These are phyloP conservation scores for Colletotrichum simmondsii DNA, from an alignment of 2,329 filamentous ascomycete species.

Conservation along the genomic window DNA sequence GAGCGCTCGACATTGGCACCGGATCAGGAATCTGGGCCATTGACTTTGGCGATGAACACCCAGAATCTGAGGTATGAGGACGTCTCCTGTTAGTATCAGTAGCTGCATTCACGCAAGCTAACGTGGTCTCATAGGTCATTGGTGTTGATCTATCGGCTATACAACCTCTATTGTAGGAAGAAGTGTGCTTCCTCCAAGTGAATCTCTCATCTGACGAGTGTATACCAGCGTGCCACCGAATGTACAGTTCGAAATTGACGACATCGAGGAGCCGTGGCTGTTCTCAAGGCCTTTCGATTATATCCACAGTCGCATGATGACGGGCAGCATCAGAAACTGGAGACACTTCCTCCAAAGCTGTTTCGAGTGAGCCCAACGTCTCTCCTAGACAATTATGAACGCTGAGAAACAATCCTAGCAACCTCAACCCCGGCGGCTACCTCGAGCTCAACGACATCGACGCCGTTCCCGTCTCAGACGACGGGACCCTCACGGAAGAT, in stretches of 20 bases:
- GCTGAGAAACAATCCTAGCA: background rate
- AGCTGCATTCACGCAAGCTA: conserved; percentile 45
- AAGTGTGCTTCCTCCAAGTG: background rate
- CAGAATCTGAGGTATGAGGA: background rate
- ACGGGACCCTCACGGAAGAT: background rate
- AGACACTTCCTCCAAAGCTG: conserved; percentile 35
- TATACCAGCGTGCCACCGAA: conserved; percentile 58
- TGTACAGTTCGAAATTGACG: conserved; percentile 55
- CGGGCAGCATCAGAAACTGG: conserved; percentile 34
- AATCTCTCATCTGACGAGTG: too few species aligned
- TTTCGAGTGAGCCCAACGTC: background rate
- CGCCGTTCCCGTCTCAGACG: conserved; percentile 41
- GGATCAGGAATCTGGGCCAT: conserved; percentile 59
- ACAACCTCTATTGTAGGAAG: conserved; percentile 43
- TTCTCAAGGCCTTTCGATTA: conserved; percentile 43
- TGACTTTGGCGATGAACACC: conserved; percentile 50
- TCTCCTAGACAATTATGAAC: background rate
- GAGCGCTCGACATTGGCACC: conserved; percentile 41
- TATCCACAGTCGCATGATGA: conserved; percentile 38
- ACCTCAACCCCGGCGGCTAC: conserved; percentile 54
- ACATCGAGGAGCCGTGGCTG: conserved; percentile 51
- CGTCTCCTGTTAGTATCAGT: fast-evolving
- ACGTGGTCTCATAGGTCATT: conserved; percentile 56
- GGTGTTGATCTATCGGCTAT: conserved; percentile 69
- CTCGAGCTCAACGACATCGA: conserved; percentile 55